Percentiles rank a stretch among this genome's conserved stretches.
Evolutionary conservation across 148 eudicot species (phyloP).

Genomic region (Dianthus caryophyllus): DNA sequence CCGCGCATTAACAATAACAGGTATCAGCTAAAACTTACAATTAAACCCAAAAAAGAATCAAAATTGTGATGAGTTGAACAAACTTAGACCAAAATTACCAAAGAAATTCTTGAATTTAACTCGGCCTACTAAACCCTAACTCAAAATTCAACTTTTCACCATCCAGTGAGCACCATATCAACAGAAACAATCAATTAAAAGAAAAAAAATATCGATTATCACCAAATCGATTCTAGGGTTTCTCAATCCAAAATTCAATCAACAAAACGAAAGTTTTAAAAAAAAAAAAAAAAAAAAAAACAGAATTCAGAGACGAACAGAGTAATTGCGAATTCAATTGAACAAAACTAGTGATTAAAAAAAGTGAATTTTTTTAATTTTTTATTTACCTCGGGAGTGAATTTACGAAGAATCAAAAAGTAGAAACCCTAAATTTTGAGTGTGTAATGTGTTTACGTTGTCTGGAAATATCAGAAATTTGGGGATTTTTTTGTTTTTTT

Average conservation of each 20-base stretch:
- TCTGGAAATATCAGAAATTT: too few relatives aligned
- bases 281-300: background rate
- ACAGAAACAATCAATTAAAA: background rate
- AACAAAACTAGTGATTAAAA: background rate
- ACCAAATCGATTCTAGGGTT: background rate
- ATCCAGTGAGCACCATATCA: background rate
- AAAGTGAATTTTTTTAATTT: too few relatives aligned
- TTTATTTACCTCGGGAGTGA: too few relatives aligned
- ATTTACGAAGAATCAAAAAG: too few relatives aligned
- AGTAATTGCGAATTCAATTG: background rate
- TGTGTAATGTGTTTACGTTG: too few relatives aligned
- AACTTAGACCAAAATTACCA: background rate
- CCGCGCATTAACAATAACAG: too few relatives aligned
- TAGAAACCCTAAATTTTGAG: too few relatives aligned
- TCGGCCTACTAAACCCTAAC: constrained; percentile 18
- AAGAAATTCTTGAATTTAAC: background rate
- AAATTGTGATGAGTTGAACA: background rate
- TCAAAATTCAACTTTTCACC: background rate
- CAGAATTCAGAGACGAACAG: background rate
- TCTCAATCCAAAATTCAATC: too few relatives aligned
- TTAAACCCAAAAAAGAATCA: background rate
- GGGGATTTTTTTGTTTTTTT: too few relatives aligned
- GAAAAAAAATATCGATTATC: background rate
- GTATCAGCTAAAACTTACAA: background rate
- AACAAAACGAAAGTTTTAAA: too few relatives aligned